Evolutionary conservation across 2,329 filamentous ascomycete species (phyloP).

Genomic region (Aureobasidium sp.): DNA sequence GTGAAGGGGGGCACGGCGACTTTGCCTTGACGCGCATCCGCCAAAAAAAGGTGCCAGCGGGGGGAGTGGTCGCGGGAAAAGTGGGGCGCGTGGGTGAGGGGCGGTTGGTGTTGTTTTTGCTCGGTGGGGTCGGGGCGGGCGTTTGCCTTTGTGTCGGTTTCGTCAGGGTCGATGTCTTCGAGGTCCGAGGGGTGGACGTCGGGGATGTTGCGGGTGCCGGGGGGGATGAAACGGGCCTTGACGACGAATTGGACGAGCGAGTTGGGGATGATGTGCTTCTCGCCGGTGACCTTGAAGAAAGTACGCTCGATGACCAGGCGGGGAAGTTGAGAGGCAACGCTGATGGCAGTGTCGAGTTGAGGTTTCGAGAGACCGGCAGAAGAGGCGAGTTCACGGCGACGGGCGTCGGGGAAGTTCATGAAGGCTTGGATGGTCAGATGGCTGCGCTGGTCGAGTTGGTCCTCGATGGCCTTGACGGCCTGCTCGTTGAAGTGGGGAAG

Average conservation of each 20-base stretch:
- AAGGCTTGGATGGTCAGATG: slow-evolving; percentile 78
- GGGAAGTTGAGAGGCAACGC: slow-evolving; percentile 75
- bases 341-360: slow-evolving; percentile 67
- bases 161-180: slow-evolving; percentile 83
- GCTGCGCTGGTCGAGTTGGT: slow-evolving; percentile 44
- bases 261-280: slow-evolving; percentile 83
- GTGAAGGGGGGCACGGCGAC: slow-evolving; percentile 94
- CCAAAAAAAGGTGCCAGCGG: slow-evolving; percentile 88
- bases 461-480: slow-evolving; percentile 57
- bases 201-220: slow-evolving; percentile 67
- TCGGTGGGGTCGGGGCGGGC: slow-evolving; percentile 58
- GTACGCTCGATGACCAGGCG: slow-evolving; percentile 77
- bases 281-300: slow-evolving; percentile 97
- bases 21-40: slow-evolving; percentile 87
- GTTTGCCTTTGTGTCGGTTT: slow-evolving; percentile 78
- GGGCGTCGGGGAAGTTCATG: slow-evolving; percentile 70
- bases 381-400: slow-evolving; percentile 65
- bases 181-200: slow-evolving; percentile 69
- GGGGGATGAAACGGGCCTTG: slow-evolving; percentile 88
- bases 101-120: slow-evolving; percentile 60
- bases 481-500: slow-evolving; percentile 73
- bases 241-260: slow-evolving; percentile 90
- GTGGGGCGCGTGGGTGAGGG: slow-evolving; percentile 83
- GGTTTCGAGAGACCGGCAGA: slow-evolving; percentile 60
- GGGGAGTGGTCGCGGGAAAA: slow-evolving; percentile 83